These are phyloP conservation scores for Earliella scabrosa DNA, from an alignment of 1,284 basidiomycete genomes.

Conservation along the genomic window DNA sequence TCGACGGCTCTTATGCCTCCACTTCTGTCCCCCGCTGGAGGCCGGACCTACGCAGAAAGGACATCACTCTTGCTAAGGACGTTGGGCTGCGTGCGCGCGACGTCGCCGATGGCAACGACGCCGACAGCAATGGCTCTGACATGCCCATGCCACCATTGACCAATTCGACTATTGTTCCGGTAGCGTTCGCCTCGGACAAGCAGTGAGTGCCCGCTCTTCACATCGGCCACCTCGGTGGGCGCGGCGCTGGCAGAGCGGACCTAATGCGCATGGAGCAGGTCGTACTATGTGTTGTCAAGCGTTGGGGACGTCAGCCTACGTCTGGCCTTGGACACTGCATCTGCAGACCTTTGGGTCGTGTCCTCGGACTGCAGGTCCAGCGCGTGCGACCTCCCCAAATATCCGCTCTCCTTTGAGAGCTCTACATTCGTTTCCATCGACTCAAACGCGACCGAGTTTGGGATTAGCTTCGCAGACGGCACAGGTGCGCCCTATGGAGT, in stretches of 20 bases:
- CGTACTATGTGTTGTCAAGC: slow-evolving; percentile 66
- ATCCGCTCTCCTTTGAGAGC: slow-evolving; percentile 68
- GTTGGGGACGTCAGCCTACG: slow-evolving; percentile 68
- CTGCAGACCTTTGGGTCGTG: slow-evolving; percentile 73
- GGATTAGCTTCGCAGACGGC: slow-evolving; percentile 64
- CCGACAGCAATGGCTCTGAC: slow-evolving; percentile 2
- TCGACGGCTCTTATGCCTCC: slow-evolving; percentile 19
- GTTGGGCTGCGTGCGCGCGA: slow-evolving; percentile 19
- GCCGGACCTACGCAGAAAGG: slow-evolving; percentile 23
- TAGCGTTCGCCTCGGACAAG: slow-evolving; percentile 34
- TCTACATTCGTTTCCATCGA: slow-evolving; percentile 66
- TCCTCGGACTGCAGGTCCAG: slow-evolving; percentile 63
- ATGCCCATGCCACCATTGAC: slow-evolving; percentile 19
- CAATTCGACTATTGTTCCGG: slow-evolving; percentile 33
- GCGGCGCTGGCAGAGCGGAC: not conserved
- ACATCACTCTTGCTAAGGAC: not conserved
- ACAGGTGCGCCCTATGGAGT: slow-evolving; percentile 49
- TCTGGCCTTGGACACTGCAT: slow-evolving; percentile 77
- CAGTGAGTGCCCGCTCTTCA: slow-evolving; percentile 29
- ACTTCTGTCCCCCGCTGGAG: slow-evolving; percentile 19
- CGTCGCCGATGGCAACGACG: slow-evolving; percentile 29
- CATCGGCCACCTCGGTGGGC: not conserved
- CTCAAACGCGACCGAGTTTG: slow-evolving; percentile 61
- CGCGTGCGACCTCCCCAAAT: slow-evolving; percentile 63
- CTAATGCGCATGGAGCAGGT: slow-evolving; percentile 42